These are phyloP conservation scores for Phellinidium pouzarii DNA, from an alignment of 1,284 basidiomycete species.

Conservation along the genomic window DNA sequence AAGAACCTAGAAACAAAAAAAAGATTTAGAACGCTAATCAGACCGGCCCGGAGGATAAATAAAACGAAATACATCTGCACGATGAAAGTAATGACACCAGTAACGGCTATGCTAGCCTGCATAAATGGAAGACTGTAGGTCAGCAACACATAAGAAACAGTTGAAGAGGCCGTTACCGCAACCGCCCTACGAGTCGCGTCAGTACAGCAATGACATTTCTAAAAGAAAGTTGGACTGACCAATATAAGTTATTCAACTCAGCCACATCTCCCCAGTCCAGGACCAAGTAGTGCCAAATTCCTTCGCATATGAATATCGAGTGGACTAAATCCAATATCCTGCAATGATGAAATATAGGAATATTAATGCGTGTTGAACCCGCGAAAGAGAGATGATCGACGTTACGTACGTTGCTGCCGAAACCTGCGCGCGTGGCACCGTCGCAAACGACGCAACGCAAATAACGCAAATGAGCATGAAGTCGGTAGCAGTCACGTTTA, in stretches of 20 bases:
- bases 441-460: background rate
- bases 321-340: slow-evolving; percentile 18
- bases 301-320: slow-evolving; percentile 17
- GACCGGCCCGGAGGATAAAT: background rate
- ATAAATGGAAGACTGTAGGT: background rate
- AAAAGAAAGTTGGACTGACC: slow-evolving; percentile 2
- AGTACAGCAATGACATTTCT: background rate
- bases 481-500: background rate
- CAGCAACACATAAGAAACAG: background rate
- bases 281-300: slow-evolving; percentile 18
- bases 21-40: background rate
- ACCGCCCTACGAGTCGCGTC: slow-evolving; percentile 9
- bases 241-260: slow-evolving; percentile 15
- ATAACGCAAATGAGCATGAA: background rate
- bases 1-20: slow-evolving; percentile 8
- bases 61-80: slow-evolving; percentile 13
- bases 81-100: slow-evolving; percentile 15
- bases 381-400: background rate
- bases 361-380: background rate
- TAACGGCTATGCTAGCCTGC: slow-evolving; percentile 16
- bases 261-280: slow-evolving; percentile 13
- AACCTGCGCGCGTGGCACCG: slow-evolving; percentile 7
- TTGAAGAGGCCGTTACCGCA: slow-evolving; percentile 7
- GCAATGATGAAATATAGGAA: background rate
- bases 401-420: slow-evolving; percentile 10